Evolutionary conservation across 495 filamentous ascomycete genomes (phyloP), one percentile per base, ranked within the genome.

Genomic region (Terfezia claveryi): DNA sequence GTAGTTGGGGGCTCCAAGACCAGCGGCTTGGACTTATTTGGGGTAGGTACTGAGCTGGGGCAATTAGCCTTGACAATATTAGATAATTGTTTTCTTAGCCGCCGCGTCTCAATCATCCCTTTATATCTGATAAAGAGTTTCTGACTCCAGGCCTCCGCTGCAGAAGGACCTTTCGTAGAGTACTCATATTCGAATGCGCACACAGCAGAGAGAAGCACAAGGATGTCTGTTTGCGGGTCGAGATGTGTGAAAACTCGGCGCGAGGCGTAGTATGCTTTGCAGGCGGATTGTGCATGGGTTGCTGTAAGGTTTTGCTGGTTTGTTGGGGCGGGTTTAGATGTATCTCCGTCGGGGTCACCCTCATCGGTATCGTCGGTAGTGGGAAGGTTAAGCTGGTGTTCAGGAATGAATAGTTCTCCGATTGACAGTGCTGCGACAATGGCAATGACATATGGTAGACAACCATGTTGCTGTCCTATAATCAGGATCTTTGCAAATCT

Each of bases 401-500:
- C 80, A 0, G 83, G 76, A n/a, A 96, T 73, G 66, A 91, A 94
- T 7, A 96, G 61, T 59, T 94, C 87, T 2, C 82, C 80, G 6
- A 87, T 88, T 7, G 91, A 91, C 16, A 99, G 70, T 1, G 82
- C 83, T 10, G 92, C 81, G 12, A 96, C 87, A 2, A 96, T 72
- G 14, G 87, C 87, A 54, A 95, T 81, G 20, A 88, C 83, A 62
- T 93, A 88, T 2, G 85, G 79, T 61, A 92, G 73, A 59, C 88
- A 86, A 53, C 78, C 79, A 64, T 89, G 82, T 16, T 83, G 76
- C 61, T 92, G 80, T 12, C 87, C 92, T 51, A 94, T 80, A 23
- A 87, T 71, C 20, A 99, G 72, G 69, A 96, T 95, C 53, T 89
- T 83, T 8, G 87, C 80, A 65, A 89, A 94, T 14, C 92, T 78